Base-by-base conservation (phyloP, 179 eudicot genomes). In the Corrigiola litoralis region DNA sequence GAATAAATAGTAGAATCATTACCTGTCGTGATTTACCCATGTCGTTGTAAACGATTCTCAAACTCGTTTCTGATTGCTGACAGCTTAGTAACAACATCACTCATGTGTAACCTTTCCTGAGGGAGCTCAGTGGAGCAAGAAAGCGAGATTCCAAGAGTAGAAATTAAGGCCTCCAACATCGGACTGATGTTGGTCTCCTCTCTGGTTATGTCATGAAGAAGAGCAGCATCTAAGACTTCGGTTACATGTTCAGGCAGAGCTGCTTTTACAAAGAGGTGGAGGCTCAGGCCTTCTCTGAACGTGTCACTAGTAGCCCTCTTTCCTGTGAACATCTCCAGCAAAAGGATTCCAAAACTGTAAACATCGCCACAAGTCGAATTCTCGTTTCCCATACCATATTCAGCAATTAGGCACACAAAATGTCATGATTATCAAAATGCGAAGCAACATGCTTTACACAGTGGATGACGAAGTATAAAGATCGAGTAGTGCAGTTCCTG, bases 331-430 rank as follows among this genome's bases (percentile, higher is more conserved):
- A 55, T n/a, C 10, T 55, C 60, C 16, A 55, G 33, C 42, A 55
- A 18, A 17, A 55, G 60, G 60, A 55, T 55, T 16, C 60, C 60
- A 28, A 55, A 55, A 33, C 42, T 33, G 8, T 55, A 55, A 6
- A 55, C 44, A 37, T 55, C 60, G 1, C 60, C 42, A 18, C 60
- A 17, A 17, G 60, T 55, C 7, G 60, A 55, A 33, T 18, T 42
- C 27, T 18, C n/a, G 14, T 55, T 32, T 33, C 60, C 60, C 20
- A 55, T 18, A 32, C 60, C 60, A 18, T 55, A 55, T 55, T 55
- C 60, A 32, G 60, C 60, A 55, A 55, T 31, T 18, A 2, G 1
- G 34, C 1, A 37, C 6, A 17, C 18, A 25, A 32, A 5, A 9
- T 33, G 38, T 29, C 18, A 18, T 0, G 40, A 34, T 33, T 16